Evolutionary conservation across 345 rosid genomes (phyloP).

Genomic region (Moricandia moricandioides): DNA sequence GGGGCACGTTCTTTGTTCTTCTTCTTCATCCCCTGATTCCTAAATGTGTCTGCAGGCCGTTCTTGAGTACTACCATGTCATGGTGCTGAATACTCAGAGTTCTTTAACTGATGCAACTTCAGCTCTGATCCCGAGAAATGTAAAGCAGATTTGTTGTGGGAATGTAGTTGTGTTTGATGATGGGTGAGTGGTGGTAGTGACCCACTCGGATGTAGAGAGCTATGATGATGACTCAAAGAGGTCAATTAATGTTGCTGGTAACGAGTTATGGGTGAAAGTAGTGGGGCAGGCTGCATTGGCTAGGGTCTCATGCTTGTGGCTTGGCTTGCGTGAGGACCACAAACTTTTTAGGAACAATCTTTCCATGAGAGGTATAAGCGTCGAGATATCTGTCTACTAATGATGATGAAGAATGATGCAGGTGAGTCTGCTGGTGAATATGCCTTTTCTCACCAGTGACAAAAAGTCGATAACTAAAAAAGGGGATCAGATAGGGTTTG

Average conservation of each 20-base stretch:
- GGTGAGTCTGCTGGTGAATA: slow-evolving; percentile 35
- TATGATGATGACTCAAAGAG: slow-evolving; percentile 44
- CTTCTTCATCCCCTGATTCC: background rate
- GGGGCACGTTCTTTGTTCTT: background rate
- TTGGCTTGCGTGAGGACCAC: slow-evolving; percentile 51
- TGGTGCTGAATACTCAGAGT: slow-evolving; percentile 37
- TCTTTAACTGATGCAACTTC: slow-evolving; percentile 21
- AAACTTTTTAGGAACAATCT: slow-evolving; percentile 47
- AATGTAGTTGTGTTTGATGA: slow-evolving; percentile 70
- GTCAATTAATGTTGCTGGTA: slow-evolving; percentile 19
- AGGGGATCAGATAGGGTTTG: slow-evolving; percentile 23
- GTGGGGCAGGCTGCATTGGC: slow-evolving; percentile 68
- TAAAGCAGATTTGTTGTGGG: slow-evolving; percentile 31
- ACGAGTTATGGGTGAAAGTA: slow-evolving; percentile 44
- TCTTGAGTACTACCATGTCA: slow-evolving; percentile 62
- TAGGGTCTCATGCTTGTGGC: slow-evolving; percentile 72
- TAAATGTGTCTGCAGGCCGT: slow-evolving; percentile 61
- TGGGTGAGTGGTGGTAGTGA: slow-evolving; percentile 70
- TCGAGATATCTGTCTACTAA: slow-evolving; percentile 82
- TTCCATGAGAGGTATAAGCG: slow-evolving; percentile 59
- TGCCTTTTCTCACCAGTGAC: slow-evolving; percentile 14
- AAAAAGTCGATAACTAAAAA: slow-evolving; percentile 21
- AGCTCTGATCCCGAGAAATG: slow-evolving; percentile 36
- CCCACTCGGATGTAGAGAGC: slow-evolving; percentile 81
- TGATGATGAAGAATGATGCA: background rate